Percentiles rank a stretch among this genome's conserved stretches.
These are phyloP conservation scores for Acacia concinna DNA, from an alignment of 331 rosid species.

Conservation along the genomic window DNA sequence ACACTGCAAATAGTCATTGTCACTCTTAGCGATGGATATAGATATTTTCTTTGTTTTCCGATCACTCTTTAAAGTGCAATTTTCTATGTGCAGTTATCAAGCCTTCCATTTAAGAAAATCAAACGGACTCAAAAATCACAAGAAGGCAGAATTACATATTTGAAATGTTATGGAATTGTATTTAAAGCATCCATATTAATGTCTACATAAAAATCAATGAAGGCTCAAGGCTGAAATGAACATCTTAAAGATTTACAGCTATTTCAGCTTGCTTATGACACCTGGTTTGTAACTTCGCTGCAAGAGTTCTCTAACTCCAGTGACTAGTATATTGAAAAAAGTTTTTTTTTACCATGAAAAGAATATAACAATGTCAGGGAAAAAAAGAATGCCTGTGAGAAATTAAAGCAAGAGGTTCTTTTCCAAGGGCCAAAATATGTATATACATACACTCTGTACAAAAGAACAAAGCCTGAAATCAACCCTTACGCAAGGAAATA, in stretches of 20 bases:
- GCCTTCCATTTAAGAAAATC: not conserved
- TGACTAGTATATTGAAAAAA: not conserved
- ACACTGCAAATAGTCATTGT: not conserved
- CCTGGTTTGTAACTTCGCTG: not conserved
- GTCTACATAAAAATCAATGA: not conserved
- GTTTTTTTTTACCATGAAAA: not conserved
- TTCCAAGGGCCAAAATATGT: not conserved
- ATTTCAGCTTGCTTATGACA: conserved; percentile 12
- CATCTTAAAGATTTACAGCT: conserved; percentile 3
- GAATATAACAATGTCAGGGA: not conserved
- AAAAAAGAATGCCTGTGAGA: not conserved
- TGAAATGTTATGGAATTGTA: not conserved
- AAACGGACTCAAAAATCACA: not conserved
- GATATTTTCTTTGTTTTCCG: no score
- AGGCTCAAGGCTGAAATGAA: not conserved
- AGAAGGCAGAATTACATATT: not conserved
- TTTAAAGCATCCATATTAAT: not conserved
- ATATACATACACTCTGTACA: not conserved
- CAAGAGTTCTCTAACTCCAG: not conserved
- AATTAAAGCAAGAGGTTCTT: not conserved
- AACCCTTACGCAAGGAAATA: not conserved
- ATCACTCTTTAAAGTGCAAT: no score
- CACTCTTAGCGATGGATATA: not conserved
- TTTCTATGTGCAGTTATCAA: no score
- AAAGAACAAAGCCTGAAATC: not conserved